Conservation (phyloP, 306 rosid genomes). For the Datisca glomerata region DNA sequence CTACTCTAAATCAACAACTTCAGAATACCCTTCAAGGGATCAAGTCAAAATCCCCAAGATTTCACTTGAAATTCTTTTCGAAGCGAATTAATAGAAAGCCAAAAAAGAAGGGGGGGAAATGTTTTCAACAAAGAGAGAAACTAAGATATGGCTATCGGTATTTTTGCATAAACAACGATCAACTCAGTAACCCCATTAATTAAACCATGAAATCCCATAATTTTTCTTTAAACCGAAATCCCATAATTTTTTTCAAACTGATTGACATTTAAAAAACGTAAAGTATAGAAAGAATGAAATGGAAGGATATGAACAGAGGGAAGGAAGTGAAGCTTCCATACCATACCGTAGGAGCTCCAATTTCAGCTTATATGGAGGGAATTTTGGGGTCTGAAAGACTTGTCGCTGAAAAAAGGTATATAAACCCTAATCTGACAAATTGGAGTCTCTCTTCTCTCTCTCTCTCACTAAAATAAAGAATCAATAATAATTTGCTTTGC, state of each 20-base stretch:
- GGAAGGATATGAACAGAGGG: slow-evolving; percentile 3
- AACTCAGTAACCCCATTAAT: slow-evolving; percentile 11
- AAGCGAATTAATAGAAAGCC: not conserved
- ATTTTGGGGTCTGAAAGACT: slow-evolving; percentile 21
- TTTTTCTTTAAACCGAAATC: no score
- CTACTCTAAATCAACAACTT: slow-evolving; percentile 16
- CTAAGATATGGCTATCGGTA: no score
- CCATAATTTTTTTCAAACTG: no score
- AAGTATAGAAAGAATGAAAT: not conserved
- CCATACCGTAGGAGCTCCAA: slow-evolving; percentile 6
- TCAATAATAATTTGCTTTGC: not conserved
- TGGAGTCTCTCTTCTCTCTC: slow-evolving; percentile 17
- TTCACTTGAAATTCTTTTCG: slow-evolving; percentile 5
- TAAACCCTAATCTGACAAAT: slow-evolving; percentile 46
- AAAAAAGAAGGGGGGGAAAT: slow-evolving; percentile 3
- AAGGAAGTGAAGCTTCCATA: slow-evolving; percentile 37
- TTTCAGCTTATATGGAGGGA: slow-evolving; percentile 30
- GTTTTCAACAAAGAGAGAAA: no score
- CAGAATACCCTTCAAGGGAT: slow-evolving; percentile 12
- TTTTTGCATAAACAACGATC: slow-evolving; percentile 10
- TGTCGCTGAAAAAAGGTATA: slow-evolving; percentile 8
- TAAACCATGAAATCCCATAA: slow-evolving; percentile 3
- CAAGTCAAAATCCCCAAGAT: slow-evolving; percentile 6
- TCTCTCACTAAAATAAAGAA: slow-evolving; percentile 7
- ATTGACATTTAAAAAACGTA: not conserved